Base-by-base conservation (phyloP, 306 rosid genomes). In the Lathyrus oleraceus region DNA sequence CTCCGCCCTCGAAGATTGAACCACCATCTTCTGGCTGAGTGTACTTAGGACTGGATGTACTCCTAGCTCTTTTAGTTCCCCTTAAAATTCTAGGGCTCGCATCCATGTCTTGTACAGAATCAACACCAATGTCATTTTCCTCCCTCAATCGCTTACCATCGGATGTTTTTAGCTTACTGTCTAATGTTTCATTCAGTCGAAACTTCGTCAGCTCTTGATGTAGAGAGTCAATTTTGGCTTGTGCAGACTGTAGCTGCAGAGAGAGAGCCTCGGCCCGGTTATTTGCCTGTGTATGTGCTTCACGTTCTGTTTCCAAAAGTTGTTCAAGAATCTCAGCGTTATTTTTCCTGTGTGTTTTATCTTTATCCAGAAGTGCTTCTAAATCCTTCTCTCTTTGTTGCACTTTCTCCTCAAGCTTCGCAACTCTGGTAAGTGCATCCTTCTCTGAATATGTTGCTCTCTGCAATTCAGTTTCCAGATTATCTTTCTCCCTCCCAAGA, bases 191-290 rank as follows among this genome's bases (percentile, higher is more conserved):
- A 20, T 86, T 95, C 32, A 95, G 62, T 19, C 96, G 89, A 74
- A 73, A 89, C 69, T 86, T 83, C 2, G 97, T 95, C 80, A 95
- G 21, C 65, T 91, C 92, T 74, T 87, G 96, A 76, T 95, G 95
- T 64, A 95, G 95, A 47, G 79, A 68, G 67, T 95, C 99, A 7
- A 95, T 91, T 72, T 89, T 85, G 59, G 95, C 85, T 65, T 95
- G 99, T 35, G 99, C 95, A 49, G 91, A 80, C 81, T 95, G 97
- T 19, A 95, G 80, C 81, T 91, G 92, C 12, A 72, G 91, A 43
- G 99, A 95, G 63, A 95, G 92, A 17, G 86, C 84, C 61, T 95
- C 97, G 0, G 99, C 99, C 74, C 99, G 83, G 73, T 78, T 83
- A 81, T 87, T 89, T 20, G 97, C 99, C 72, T 87, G 96, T 3